Percentiles rank a stretch among this genome's conserved stretches.
Evolutionary conservation across 2,329 filamentous ascomycete genomes (phyloP).

Genomic region (Penicillium rolfsii): DNA sequence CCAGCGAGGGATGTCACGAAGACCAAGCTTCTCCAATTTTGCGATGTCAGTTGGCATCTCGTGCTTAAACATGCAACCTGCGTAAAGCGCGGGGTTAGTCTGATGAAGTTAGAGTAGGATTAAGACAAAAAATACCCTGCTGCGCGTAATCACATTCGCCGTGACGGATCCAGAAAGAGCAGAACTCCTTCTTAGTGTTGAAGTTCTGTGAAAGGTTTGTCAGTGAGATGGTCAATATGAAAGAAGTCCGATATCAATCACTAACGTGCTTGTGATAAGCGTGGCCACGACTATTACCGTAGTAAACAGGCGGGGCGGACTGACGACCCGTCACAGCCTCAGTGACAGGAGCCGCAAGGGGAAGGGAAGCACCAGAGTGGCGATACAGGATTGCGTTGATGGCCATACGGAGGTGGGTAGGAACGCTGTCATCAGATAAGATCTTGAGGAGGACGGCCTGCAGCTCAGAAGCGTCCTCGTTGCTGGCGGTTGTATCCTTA

Average conservation of each 20-base stretch:
- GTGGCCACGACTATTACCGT: not conserved
- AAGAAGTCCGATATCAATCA: not conserved
- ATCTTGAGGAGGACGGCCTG: slow-evolving; percentile 28
- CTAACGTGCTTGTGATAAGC: slow-evolving; percentile 6
- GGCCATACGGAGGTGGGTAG: slow-evolving; percentile 27
- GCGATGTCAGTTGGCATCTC: slow-evolving; percentile 76
- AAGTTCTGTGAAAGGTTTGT: not conserved
- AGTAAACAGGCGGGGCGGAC: not conserved
- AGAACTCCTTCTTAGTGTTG: slow-evolving; percentile 69
- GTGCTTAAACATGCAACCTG: slow-evolving; percentile 81
- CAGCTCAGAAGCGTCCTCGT: slow-evolving; percentile 17
- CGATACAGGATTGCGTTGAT: slow-evolving; percentile 21
- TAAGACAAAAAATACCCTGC: slow-evolving; percentile 54
- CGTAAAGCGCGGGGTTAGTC: not conserved
- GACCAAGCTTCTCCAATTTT: slow-evolving; percentile 70
- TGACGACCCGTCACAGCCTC: not conserved
- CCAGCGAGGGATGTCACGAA: slow-evolving; percentile 62
- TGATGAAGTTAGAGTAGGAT: not conserved
- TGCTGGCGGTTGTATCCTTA: slow-evolving; percentile 5
- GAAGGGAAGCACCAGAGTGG: not conserved
- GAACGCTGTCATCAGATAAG: slow-evolving; percentile 27
- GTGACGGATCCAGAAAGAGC: slow-evolving; percentile 86
- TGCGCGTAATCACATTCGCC: slow-evolving; percentile 84
- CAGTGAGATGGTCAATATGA: not conserved
- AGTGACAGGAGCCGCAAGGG: not conserved